Conservation (phyloP, 2,329 filamentous ascomycete species). For the Aspergillus ibericus region DNA sequence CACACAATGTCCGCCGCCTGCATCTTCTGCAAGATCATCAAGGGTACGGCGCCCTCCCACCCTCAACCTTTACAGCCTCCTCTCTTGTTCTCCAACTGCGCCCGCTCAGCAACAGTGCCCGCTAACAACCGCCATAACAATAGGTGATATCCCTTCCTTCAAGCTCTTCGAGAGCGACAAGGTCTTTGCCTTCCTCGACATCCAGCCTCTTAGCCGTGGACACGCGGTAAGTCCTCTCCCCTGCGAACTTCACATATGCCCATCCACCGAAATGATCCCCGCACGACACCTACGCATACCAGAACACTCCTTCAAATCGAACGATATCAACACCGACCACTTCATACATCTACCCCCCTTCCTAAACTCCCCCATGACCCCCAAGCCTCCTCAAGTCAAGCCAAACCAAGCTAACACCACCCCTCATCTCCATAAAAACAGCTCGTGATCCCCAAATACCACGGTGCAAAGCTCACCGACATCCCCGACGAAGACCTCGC, state of each 20-base stretch:
- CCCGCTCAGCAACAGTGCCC: background rate
- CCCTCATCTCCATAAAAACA: constrained; percentile 36
- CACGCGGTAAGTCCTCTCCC: constrained; percentile 68
- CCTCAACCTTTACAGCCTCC: background rate
- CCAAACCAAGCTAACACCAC: constrained; percentile 12
- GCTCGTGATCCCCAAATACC: constrained; percentile 95
- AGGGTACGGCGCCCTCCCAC: constrained; percentile 58
- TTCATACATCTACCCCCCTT: background rate
- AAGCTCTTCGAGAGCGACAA: constrained; percentile 96
- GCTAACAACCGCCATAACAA: constrained; percentile 15
- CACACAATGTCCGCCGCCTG: constrained; percentile 60
- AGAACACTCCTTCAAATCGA: background rate
- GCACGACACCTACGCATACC: constrained; percentile 9
- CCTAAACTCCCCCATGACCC: too few species aligned
- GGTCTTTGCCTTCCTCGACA: constrained; percentile 93
- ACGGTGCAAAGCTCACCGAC: constrained; percentile 87
- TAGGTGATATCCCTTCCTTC: constrained; percentile 93
- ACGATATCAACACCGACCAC: background rate
- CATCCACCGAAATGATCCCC: constrained; percentile 14
- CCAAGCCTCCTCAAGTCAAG: too few species aligned
- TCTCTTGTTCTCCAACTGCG: constrained; percentile 5
- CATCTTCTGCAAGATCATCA: constrained; percentile 98
- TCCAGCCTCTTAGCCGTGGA: constrained; percentile 82
- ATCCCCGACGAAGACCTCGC: constrained; percentile 84
- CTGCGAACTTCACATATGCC: background rate